These are phyloP conservation scores for Royoungia palumana DNA, from an alignment of 768 basidiomycete species.

Conservation along the genomic window DNA sequence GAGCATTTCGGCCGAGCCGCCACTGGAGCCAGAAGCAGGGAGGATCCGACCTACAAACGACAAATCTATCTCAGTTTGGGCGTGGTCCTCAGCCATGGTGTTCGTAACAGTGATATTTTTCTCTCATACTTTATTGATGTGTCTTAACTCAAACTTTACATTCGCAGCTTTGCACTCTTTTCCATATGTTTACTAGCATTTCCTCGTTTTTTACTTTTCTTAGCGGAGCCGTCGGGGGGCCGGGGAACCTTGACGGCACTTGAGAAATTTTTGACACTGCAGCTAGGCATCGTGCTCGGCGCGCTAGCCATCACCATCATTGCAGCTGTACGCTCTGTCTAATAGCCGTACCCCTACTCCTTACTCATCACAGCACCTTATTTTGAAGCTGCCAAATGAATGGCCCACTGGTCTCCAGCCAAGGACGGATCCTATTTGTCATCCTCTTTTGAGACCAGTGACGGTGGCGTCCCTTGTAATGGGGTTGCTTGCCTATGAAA, in stretches of 20 bases:
- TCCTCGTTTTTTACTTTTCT: conserved; percentile 66
- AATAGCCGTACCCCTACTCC: conserved; percentile 1
- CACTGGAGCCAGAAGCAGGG: conserved; percentile 3
- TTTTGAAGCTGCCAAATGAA: conserved; percentile 43
- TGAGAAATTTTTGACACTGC: conserved; percentile 66
- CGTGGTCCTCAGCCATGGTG: conserved; percentile 35
- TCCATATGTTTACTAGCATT: conserved; percentile 44
- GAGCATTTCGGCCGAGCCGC: conserved; percentile 10
- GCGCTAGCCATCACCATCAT: conserved; percentile 55
- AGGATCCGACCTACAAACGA: conserved; percentile 13
- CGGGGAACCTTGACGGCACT: conserved; percentile 55
- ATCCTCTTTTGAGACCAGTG: conserved; percentile 65
- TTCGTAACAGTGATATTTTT: conserved; percentile 18
- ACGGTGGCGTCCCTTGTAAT: conserved; percentile 51
- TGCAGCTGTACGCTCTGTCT: conserved; percentile 44
- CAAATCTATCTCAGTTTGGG: conserved; percentile 36
- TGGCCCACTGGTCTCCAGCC: conserved; percentile 32
- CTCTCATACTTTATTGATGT: background rate
- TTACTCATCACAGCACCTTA: background rate
- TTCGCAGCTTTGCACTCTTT: conserved; percentile 33
- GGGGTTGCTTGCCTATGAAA: conserved; percentile 66
- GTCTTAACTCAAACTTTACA: conserved; percentile 3
- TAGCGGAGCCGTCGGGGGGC: conserved; percentile 47
- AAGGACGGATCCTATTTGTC: conserved; percentile 30
- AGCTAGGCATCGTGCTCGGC: conserved; percentile 60